phyloP scores from a whole-genome alignment of 768 basidiomycete genomes.

The Pisolithus albus region DNA sequence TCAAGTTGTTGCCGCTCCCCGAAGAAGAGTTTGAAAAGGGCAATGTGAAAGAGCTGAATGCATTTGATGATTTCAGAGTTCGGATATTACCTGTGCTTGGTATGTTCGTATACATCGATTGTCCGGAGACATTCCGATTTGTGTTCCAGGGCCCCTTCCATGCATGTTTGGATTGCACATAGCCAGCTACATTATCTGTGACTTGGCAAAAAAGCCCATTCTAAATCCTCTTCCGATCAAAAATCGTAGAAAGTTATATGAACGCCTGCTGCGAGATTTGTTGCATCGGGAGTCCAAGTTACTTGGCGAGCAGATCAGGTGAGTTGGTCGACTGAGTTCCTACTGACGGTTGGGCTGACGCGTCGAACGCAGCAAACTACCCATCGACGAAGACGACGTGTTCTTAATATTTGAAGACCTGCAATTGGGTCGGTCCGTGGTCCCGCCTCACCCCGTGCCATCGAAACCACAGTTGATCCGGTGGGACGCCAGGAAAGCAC shows the following conservation, averaged over 20 bases:
- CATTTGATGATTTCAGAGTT: slow-evolving; percentile 90
- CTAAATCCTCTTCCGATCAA: slow-evolving; percentile 80
- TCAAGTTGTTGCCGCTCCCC: slow-evolving; percentile 82
- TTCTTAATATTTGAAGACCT: slow-evolving; percentile 84
- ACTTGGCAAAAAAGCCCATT: slow-evolving; percentile 79
- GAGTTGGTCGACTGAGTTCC: slow-evolving; percentile 19
- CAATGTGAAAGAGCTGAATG: slow-evolving; percentile 78
- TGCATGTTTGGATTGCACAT: slow-evolving; percentile 88
- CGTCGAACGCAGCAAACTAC: slow-evolving; percentile 47
- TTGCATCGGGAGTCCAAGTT: slow-evolving; percentile 65
- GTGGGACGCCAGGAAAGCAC: slow-evolving; percentile 65
- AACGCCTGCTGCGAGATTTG: slow-evolving; percentile 71
- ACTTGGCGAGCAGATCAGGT: slow-evolving; percentile 56
- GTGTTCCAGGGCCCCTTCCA: slow-evolving; percentile 51
- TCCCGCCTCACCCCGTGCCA: slow-evolving; percentile 75
- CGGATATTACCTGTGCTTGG: slow-evolving; percentile 90
- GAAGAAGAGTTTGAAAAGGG: slow-evolving; percentile 93
- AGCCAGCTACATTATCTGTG: slow-evolving; percentile 83
- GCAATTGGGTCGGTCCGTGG: slow-evolving; percentile 64
- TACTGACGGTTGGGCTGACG: background rate
- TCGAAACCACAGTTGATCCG: slow-evolving; percentile 67
- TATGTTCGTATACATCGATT: slow-evolving; percentile 21
- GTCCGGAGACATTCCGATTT: background rate
- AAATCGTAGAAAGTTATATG: slow-evolving; percentile 77
- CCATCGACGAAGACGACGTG: slow-evolving; percentile 80